Evolutionary conservation across 2,329 filamentous ascomycete species (phyloP).

Genomic region (Xylaria arbuscula): DNA sequence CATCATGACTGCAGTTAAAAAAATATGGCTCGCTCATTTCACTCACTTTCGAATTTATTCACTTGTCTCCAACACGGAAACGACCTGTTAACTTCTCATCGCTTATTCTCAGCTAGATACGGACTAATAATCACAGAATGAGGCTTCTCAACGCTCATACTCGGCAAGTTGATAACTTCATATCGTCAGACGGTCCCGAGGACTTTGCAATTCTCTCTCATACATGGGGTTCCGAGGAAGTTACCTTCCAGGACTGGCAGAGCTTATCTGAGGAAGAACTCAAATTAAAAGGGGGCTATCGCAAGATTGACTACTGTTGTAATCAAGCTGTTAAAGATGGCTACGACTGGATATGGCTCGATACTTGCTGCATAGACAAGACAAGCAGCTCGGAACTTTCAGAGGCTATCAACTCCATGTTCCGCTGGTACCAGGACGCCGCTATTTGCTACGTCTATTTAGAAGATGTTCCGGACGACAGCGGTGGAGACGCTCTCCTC

Average conservation of each 20-base stretch:
- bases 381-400: conserved; percentile 15
- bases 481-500: conserved; percentile 8
- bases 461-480: conserved; percentile 32
- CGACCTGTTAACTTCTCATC: not conserved
- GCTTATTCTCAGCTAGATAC: not conserved
- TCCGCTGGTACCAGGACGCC: conserved; percentile 43
- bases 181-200: conserved; percentile 1
- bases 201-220: conserved; percentile 33
- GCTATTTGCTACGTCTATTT: conserved; percentile 44
- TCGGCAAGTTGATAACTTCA: conserved; percentile 14
- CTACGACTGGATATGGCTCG: conserved; percentile 28
- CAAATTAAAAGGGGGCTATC: conserved; percentile 19
- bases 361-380: conserved; percentile 30
- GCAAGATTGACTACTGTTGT: conserved; percentile 27
- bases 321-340: conserved; percentile 27
- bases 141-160: conserved; percentile 22
- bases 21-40: not conserved
- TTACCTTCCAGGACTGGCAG: conserved; percentile 24
- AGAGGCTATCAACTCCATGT: conserved; percentile 21
- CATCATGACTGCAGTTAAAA: not conserved
- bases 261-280: conserved; percentile 2
- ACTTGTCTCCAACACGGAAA: not conserved
- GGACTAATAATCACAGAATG: not conserved
- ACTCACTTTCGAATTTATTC: not conserved
- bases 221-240: conserved; percentile 27